These are phyloP conservation scores for Hypoxylon sp. DNA, from an alignment of 2,329 filamentous ascomycete genomes.

Conservation along the genomic window DNA sequence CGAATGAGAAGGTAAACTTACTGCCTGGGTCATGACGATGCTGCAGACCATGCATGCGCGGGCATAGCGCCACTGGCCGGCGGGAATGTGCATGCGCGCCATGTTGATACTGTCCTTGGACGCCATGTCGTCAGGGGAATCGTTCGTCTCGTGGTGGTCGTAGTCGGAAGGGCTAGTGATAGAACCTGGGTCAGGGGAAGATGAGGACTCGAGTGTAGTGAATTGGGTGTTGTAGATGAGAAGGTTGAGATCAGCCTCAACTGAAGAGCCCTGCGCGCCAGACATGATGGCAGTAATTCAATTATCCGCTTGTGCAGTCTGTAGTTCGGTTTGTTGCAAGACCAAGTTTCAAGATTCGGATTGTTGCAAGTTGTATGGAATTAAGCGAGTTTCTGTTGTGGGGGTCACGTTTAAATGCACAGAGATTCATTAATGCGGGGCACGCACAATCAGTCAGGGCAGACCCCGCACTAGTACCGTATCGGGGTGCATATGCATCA, in stretches of 20 bases:
- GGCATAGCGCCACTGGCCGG: slow-evolving; percentile 84
- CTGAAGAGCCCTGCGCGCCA: background rate
- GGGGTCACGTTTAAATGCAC: background rate
- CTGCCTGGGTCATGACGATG: slow-evolving; percentile 85
- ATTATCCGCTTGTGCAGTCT: background rate
- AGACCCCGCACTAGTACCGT: background rate
- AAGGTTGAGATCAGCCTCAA: background rate
- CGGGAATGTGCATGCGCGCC: slow-evolving; percentile 64
- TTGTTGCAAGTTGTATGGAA: background rate
- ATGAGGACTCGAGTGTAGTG: background rate
- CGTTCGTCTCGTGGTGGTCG: background rate
- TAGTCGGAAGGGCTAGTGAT: background rate
- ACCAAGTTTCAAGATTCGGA: background rate
- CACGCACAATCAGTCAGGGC: background rate
- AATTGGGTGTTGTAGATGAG: background rate
- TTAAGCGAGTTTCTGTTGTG: background rate
- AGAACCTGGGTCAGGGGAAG: background rate
- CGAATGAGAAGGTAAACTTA: slow-evolving; percentile 59
- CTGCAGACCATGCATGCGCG: slow-evolving; percentile 99
- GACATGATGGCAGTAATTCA: background rate
- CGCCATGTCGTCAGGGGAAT: slow-evolving; percentile 4
- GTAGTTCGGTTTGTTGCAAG: background rate
- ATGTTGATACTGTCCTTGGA: background rate
- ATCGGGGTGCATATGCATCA: background rate
- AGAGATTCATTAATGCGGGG: background rate